A percentile compares a stretch with the other conserved stretches of the same genome.
These are phyloP conservation scores for Apiotrichum sp. DNA, from an alignment of 1,284 basidiomycete genomes.

Conservation along the genomic window DNA sequence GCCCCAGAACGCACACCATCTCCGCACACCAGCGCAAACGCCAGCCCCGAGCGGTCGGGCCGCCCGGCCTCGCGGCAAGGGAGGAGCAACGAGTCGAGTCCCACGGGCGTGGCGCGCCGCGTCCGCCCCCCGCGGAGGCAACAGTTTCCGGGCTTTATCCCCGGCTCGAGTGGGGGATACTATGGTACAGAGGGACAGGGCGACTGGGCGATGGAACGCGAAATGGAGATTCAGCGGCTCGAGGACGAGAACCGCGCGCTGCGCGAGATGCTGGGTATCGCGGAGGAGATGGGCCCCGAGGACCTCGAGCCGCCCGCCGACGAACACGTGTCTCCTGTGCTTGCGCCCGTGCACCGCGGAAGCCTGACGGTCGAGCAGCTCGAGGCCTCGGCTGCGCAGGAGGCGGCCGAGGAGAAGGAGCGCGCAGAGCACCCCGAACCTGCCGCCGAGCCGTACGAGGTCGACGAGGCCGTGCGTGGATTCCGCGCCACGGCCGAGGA, in stretches of 20 bases:
- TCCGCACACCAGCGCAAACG: background rate
- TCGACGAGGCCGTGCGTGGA: conserved; percentile 10
- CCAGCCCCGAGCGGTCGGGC: background rate
- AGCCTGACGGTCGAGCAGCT: conserved; percentile 39
- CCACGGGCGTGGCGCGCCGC: conserved; percentile 10
- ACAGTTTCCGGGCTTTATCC: conserved; percentile 32
- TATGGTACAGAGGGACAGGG: conserved; percentile 46
- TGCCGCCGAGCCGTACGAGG: background rate
- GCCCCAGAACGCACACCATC: background rate
- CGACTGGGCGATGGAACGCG: conserved; percentile 80
- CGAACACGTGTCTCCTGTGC: conserved; percentile 5
- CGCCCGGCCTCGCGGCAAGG: no score
- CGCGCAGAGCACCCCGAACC: conserved; percentile 4
- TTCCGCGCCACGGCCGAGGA: conserved; percentile 13
- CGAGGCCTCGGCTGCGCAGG: conserved; percentile 33
- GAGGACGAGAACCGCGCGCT: conserved; percentile 74
- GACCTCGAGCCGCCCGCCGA: conserved; percentile 7
- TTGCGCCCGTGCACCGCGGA: conserved; percentile 20
- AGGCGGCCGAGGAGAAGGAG: conserved; percentile 21
- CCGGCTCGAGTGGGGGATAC: conserved; percentile 41
- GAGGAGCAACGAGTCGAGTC: no score
- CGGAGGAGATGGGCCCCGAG: conserved; percentile 27
- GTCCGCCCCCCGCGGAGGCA: conserved; percentile 10
- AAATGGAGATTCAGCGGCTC: conserved; percentile 70
- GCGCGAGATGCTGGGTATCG: conserved; percentile 64